Percentiles rank a stretch among this genome's conserved stretches.
phyloP scores from a whole-genome alignment of 257 asterid genomes.

The Datura wrightii region DNA sequence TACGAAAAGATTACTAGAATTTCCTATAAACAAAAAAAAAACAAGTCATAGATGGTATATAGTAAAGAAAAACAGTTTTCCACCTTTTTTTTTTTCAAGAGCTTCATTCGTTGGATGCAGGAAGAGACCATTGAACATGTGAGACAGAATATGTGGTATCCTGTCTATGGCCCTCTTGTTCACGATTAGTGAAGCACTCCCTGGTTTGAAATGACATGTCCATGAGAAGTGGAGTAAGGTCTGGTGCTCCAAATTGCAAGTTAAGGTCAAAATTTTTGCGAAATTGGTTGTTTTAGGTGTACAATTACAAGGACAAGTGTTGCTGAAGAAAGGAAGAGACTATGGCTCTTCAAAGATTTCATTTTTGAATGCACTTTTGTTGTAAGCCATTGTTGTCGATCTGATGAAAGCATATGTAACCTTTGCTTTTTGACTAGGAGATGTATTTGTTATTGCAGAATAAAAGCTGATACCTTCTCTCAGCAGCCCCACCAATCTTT shows the following conservation, averaged over 20 bases:
- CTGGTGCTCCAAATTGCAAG: not conserved
- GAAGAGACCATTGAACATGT: constrained; percentile 69
- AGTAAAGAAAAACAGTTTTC: not conserved
- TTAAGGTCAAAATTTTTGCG: not conserved
- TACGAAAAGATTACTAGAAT: constrained; percentile 35
- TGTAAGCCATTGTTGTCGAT: constrained; percentile 10
- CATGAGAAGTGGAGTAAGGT: not conserved
- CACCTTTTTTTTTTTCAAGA: not conserved
- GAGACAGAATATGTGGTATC: constrained; percentile 86
- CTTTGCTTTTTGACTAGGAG: not conserved
- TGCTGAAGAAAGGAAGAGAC: not conserved
- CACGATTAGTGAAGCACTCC: constrained; percentile 71
- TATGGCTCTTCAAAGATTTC: constrained; percentile 9
- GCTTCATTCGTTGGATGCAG: constrained; percentile 56
- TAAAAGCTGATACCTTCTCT: constrained; percentile 24
- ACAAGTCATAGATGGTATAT: not conserved
- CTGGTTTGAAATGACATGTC: constrained; percentile 3
- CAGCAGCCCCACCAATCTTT: not conserved
- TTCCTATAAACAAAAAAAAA: not conserved
- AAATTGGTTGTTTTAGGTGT: constrained; percentile 26
- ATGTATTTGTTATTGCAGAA: not conserved
- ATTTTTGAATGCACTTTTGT: constrained; percentile 28
- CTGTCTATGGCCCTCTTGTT: constrained; percentile 92
- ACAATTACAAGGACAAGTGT: constrained; percentile 18
- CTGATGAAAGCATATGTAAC: not conserved